Evolutionary conservation across 208 protist genomes (phyloP), one percentile per base, ranked within the genome.

Genomic region (Trichomonas vaginalis): DNA sequence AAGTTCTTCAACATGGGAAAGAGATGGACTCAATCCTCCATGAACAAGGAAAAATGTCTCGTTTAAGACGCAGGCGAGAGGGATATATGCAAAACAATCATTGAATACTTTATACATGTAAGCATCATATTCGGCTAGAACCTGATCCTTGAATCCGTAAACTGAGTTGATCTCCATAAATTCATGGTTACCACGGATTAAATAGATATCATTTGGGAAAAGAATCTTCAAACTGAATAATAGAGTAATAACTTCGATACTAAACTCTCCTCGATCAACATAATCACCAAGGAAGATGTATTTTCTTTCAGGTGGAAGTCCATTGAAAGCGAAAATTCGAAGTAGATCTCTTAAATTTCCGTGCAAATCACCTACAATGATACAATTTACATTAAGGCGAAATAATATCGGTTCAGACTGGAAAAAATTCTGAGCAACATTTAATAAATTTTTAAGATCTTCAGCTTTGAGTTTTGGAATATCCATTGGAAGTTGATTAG

Each of bases 161-260:
- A 98, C 97, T 98, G 98, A 97, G 15, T 98, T 98, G 86, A 99
- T 98, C 95, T 98, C 98, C 61, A 98, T 96, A 48, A 95, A 97
- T 95, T 99, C 98, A 97, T 99, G 98, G 96, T 99, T 99, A 21
- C 98, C 98, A 79, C 98, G 97, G 4, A 99, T 95, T 2, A 99
- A 96, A 27, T 98, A 98, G 49, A 99, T 98, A 70, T 97, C 96
- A 47, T 98, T 96, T 39, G 98, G 98, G 48, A 98, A 99, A 27
- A 12, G 17, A 2, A 83, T 40, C 15, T 83, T 83, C 0, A 42
- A 42, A 83, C n/a, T 15, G 35, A 83, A 40, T 12, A 83, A 35
- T 0, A 83, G 79, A 23, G 79, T 40, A 42, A 83, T 15, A 4
- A 40, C 35, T 83, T 83, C 79, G 79, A 83, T 83, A 12, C 35